Base-by-base conservation (phyloP, 2,329 filamentous ascomycete genomes). In the Myriosclerotinia duriaeana region DNA sequence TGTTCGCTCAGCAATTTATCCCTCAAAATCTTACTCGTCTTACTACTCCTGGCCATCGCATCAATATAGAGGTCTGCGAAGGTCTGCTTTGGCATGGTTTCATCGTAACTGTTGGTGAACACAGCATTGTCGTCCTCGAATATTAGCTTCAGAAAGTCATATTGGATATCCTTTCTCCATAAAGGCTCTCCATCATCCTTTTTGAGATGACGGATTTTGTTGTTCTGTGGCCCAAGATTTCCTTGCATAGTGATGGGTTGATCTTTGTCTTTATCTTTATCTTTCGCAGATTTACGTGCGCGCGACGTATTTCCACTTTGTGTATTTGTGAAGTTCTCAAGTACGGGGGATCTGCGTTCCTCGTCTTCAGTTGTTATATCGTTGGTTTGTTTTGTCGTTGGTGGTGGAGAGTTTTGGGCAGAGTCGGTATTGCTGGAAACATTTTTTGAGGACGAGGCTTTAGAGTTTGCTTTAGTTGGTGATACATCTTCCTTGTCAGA, bases 61-160 rank as follows among this genome's bases (percentile, higher is more conserved):
- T 98, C 95, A 74, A 99, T 94, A 79, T 99, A 99, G 68, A 99
- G 87, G 78, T 98, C 93, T 69, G 95, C 93, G 77, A 99, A 99
- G 71, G 86, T 90, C 74, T 90, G 88, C 74, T 89, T 88, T 66
- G 85, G 85, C 22, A 82, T 75, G 59, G 74, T 76, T 8, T 80
- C 78, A 3, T 82, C 77, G 78, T 94, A 96, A 77, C 91, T 90
- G 77, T 96, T 96, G 76, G 92, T 96, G 78, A 99, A 99, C 75
- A 93, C 93, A 70, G 81, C 81, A 63, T 81, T 77, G 1, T 89
- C 83, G 75, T 95, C 85, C 75, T 93, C 89, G 76, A 96, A 95
- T 70, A 96, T 88, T 60, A 87, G 85, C 72, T 87, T 87, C 71
- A 96, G 83, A 73, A 96, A 95, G 78, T 95, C 92, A 78, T 89